Evolutionary conservation across 164 flowering plant species (phyloP), one percentile per base, ranked within the genome.

Genomic region (Chloranthus sessilifolius): DNA sequence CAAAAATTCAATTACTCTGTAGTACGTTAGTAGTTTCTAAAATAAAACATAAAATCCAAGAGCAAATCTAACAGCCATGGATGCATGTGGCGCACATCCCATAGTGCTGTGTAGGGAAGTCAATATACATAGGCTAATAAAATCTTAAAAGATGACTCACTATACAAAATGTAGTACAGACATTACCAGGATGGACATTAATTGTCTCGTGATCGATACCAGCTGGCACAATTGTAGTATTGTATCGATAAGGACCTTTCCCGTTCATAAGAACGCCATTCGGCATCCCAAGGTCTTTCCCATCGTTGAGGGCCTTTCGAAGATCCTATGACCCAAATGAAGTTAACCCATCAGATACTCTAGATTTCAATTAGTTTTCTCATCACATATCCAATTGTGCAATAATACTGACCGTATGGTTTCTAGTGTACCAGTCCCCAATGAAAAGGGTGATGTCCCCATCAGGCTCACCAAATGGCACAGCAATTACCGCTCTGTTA

Each of bases 231-330:
- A 81, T 77, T 3, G 84, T 74, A 6, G 46, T 55, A 45, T 83
- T 86, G 66, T 82, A 79, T 44, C 61, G 52, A 58, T 63, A 81
- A 16, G 95, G 86, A 19, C 91, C 95, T 60, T 74, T 80, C 14
- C 91, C 91, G 63, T 83, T 83, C 16, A 83, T 81, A 21, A 83
- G 73, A 42, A 81, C 81, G 34, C 91, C 88, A 74, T 83, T 81
- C 6, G 91, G 91, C 67, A 77, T 71, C 40, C 80, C 83, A 26
- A 81, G 85, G 29, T 61, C 75, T 41, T 70, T 70, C 16, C 87
- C 85, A 43, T 64, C 66, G 52, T 81, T 70, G 50, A 83, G 79
- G 17, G 43, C 49, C 11, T 46, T 15, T 31, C 81, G 66, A 62
- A 78, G 51, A 21, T 63, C 73, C 88, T 81, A 47, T 45, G 27